Conservation (phyloP, 768 basidiomycete species). For the Scleroderma bovista region DNA sequence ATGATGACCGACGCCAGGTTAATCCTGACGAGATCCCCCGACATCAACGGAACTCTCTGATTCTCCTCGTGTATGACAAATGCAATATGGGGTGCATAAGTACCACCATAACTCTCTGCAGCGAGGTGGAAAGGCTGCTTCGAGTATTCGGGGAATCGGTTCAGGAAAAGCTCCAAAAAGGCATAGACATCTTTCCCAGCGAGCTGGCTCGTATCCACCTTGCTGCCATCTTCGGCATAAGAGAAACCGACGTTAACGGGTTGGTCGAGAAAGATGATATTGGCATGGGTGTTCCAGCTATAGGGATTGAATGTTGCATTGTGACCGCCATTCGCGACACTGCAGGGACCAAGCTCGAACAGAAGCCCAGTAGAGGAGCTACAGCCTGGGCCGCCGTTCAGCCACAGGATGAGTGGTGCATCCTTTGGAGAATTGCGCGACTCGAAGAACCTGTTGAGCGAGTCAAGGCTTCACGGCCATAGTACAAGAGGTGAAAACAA, state of each 20-base stretch:
- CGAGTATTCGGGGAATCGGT: slow-evolving; percentile 71
- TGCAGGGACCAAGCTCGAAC: slow-evolving; percentile 91
- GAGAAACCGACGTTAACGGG: slow-evolving; percentile 91
- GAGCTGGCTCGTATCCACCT: slow-evolving; percentile 73
- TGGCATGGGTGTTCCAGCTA: slow-evolving; percentile 79
- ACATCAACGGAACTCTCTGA: slow-evolving; percentile 43
- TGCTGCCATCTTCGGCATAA: slow-evolving; percentile 69
- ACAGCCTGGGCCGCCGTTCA: slow-evolving; percentile 77
- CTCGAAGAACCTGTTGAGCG: slow-evolving; percentile 77
- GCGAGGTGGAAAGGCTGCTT: slow-evolving; percentile 70
- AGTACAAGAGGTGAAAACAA: slow-evolving; percentile 13
- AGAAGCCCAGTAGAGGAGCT: slow-evolving; percentile 79
- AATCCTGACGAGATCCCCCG: slow-evolving; percentile 49
- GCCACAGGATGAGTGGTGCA: slow-evolving; percentile 86
- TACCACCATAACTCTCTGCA: slow-evolving; percentile 76
- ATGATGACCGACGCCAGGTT: slow-evolving; percentile 82
- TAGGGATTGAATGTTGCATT: slow-evolving; percentile 70
- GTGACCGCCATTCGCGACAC: slow-evolving; percentile 58
- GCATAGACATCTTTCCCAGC: slow-evolving; percentile 89
- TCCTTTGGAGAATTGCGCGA: slow-evolving; percentile 63
- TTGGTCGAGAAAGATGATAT: slow-evolving; percentile 58
- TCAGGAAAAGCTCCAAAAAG: slow-evolving; percentile 76
- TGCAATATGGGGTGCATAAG: slow-evolving; percentile 83
- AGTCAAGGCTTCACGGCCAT: neutral
- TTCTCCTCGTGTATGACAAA: slow-evolving; percentile 78